These are phyloP conservation scores for Metschnikowia aberdeeniae DNA, from an alignment of 805 yeast species.

Conservation along the genomic window DNA sequence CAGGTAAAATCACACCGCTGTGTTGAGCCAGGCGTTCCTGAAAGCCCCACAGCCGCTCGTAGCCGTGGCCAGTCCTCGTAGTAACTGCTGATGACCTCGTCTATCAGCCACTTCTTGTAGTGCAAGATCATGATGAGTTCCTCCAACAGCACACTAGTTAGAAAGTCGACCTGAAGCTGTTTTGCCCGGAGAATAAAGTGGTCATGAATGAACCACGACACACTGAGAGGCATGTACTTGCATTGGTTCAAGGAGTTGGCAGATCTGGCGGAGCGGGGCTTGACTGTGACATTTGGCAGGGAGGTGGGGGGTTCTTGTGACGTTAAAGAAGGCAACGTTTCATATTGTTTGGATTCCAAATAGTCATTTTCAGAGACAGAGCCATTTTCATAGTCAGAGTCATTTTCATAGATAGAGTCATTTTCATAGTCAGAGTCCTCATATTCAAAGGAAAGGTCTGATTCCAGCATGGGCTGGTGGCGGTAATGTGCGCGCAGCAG, in stretches of 20 bases:
- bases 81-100: constrained; percentile 34
- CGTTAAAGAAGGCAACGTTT: not conserved
- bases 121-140: constrained; percentile 36
- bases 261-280: constrained; percentile 7
- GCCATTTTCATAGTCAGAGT: not conserved
- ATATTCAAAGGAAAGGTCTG: constrained; percentile 19
- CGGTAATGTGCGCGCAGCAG: not conserved
- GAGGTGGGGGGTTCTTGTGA: not conserved
- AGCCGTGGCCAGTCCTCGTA: constrained; percentile 29
- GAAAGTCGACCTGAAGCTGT: constrained; percentile 19
- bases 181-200: constrained; percentile 22
- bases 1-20: constrained; percentile 41
- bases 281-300: not conserved
- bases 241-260: constrained; percentile 7
- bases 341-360: not conserved
- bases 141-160: constrained; percentile 27
- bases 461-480: constrained; percentile 11
- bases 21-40: not conserved
- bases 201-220: constrained; percentile 21
- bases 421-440: constrained; percentile 11
- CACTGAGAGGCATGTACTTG: constrained; percentile 9
- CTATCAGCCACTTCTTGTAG: constrained; percentile 36
- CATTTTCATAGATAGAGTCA: constrained; percentile 8
- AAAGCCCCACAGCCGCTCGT: constrained; percentile 27
- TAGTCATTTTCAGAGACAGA: not conserved